These are phyloP conservation scores for Melastoma candidum DNA, from an alignment of 441 rosid species.

Conservation along the genomic window DNA sequence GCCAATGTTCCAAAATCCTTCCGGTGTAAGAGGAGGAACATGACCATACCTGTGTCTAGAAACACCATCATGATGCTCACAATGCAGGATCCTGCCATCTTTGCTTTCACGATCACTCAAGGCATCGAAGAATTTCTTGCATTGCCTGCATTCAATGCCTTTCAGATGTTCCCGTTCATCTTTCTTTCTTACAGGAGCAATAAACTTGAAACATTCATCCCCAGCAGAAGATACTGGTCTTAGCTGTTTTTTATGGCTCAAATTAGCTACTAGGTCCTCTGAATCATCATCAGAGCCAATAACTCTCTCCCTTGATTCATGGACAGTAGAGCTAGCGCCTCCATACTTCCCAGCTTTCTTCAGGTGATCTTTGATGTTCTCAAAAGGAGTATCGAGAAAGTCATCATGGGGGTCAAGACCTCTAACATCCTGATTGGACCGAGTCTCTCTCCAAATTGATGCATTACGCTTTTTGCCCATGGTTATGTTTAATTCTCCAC, in stretches of 20 bases:
- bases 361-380: slow-evolving; percentile 44
- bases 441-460: slow-evolving; percentile 72
- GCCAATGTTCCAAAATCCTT: slow-evolving; percentile 95
- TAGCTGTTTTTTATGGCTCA: slow-evolving; percentile 27
- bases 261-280: slow-evolving; percentile 46
- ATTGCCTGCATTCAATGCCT: slow-evolving; percentile 86
- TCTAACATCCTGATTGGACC: slow-evolving; percentile 42
- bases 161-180: slow-evolving; percentile 61
- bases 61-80: slow-evolving; percentile 93
- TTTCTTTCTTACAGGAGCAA: slow-evolving; percentile 74
- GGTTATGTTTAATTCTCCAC: slow-evolving; percentile 27
- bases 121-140: slow-evolving; percentile 94
- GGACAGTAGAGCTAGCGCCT: slow-evolving; percentile 13
- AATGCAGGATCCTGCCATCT: slow-evolving; percentile 30
- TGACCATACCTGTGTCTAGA: slow-evolving; percentile 21
- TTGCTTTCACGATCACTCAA: slow-evolving; percentile 38
- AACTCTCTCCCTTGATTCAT: slow-evolving; percentile 18
- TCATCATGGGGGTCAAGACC: slow-evolving; percentile 83
- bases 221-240: slow-evolving; percentile 25
- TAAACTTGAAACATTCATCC: slow-evolving; percentile 52
- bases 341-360: slow-evolving; percentile 26
- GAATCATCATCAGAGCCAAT: slow-evolving; percentile 55
- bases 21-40: slow-evolving; percentile 82
- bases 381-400: slow-evolving; percentile 80
- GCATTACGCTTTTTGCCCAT: slow-evolving; percentile 56